phyloP scores from a whole-genome alignment of 805 yeast genomes.

The Lipomyces starkeyi region DNA sequence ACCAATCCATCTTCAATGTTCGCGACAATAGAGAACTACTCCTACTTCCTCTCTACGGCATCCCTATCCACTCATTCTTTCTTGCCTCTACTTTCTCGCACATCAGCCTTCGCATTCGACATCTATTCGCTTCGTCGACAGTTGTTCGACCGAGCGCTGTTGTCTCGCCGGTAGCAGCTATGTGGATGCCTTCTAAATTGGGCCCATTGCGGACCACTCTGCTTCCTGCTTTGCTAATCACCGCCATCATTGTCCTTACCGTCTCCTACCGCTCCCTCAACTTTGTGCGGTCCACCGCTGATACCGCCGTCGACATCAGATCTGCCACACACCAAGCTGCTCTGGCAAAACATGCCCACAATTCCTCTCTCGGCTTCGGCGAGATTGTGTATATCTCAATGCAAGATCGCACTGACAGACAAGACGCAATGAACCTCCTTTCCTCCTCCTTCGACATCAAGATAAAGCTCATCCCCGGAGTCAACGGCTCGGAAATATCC shows the following conservation, averaged over 20 bases:
- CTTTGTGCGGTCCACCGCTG: too few species aligned
- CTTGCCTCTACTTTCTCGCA: too few species aligned
- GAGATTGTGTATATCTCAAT: slow-evolving; percentile 21
- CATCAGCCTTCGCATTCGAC: too few species aligned
- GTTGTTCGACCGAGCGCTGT: too few species aligned
- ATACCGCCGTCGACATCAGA: too few species aligned
- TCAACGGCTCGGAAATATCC: slow-evolving; percentile 18
- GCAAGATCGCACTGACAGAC: slow-evolving; percentile 32
- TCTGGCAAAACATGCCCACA: slow-evolving; percentile 16
- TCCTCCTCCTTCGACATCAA: slow-evolving; percentile 18
- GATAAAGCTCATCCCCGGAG: slow-evolving; percentile 20
- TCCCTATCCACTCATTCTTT: too few species aligned
- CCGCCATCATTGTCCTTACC: neutral
- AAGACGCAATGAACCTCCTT: slow-evolving; percentile 28
- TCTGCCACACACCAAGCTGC: neutral
- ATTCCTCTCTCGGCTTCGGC: slow-evolving; percentile 29
- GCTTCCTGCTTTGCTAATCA: neutral
- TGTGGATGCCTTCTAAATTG: too few species aligned
- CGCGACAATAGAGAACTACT: too few species aligned
- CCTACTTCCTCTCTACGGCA: too few species aligned
- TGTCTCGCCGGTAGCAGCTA: too few species aligned
- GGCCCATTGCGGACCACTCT: neutral
- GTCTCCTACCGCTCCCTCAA: neutral
- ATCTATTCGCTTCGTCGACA: too few species aligned
- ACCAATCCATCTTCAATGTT: too few species aligned